A percentile compares a stretch with the other conserved stretches of the same genome.
Evolutionary conservation across 441 rosid genomes (phyloP).

Genomic region (Adansonia madagascariensis): DNA sequence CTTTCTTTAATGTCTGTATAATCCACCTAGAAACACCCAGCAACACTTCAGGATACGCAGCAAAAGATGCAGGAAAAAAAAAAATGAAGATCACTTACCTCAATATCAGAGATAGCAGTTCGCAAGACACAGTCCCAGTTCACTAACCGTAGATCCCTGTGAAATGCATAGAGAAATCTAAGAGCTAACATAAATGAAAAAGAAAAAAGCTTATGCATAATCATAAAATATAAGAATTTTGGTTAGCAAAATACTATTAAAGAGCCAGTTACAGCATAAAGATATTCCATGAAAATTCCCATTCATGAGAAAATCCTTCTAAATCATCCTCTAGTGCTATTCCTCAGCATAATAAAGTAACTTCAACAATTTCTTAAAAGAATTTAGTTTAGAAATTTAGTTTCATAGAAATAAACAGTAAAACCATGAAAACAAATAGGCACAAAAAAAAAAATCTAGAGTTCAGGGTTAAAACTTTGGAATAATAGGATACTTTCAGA

Average conservation of each 20-base stretch:
- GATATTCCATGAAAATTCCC: too few species aligned
- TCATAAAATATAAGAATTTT: not conserved
- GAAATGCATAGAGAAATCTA: constrained; percentile 34
- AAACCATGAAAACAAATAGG: not conserved
- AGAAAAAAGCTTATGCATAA: not conserved
- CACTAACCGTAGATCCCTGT: constrained; percentile 82
- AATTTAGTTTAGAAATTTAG: not conserved
- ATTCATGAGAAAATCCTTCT: not conserved
- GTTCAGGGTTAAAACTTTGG: not conserved
- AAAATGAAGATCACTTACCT: constrained; percentile 52
- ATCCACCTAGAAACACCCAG: constrained; percentile 35
- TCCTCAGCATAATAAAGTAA: not conserved
- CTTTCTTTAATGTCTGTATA: constrained; percentile 72
- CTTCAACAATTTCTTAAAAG: not conserved
- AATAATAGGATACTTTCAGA: not conserved
- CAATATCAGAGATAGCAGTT: constrained; percentile 91
- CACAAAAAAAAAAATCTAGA: not conserved
- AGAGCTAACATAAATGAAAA: not conserved
- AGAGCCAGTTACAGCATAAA: not conserved
- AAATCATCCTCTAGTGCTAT: not conserved
- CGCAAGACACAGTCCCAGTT: constrained; percentile 88
- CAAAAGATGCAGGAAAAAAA: constrained; percentile 22
- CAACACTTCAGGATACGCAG: constrained; percentile 31
- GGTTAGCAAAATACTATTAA: not conserved
- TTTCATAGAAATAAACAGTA: not conserved